Conservation (phyloP, 495 filamentous ascomycete species). For the Podospora bellae-mahoneyi region DNA sequence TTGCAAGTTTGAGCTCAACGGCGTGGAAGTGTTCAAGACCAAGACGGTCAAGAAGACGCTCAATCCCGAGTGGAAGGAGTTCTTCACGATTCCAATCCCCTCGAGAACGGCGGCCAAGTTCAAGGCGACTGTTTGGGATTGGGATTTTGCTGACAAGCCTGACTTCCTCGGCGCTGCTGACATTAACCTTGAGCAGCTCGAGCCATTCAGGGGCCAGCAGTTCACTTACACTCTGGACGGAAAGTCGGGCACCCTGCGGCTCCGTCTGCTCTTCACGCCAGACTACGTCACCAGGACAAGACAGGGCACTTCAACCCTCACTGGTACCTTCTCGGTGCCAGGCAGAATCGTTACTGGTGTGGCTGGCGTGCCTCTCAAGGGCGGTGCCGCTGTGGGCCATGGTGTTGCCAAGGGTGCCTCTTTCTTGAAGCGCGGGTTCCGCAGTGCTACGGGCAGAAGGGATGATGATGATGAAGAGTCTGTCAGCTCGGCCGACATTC, state of each 20-base stretch:
- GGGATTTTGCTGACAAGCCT: conserved; percentile 89
- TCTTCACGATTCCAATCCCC: conserved; percentile 77
- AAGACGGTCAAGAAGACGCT: conserved; percentile 95
- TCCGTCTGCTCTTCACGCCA: conserved; percentile 90
- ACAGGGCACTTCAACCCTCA: conserved; percentile 90
- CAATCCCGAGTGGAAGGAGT: conserved; percentile 92
- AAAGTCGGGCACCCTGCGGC: conserved; percentile 76
- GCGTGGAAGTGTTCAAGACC: conserved; percentile 84
- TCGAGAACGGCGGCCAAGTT: conserved; percentile 85
- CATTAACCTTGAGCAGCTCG: conserved; percentile 79
- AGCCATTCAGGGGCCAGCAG: conserved; percentile 76
- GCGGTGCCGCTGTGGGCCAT: conserved; percentile 72
- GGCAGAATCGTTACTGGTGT: conserved; percentile 80
- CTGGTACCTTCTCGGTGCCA: conserved; percentile 85
- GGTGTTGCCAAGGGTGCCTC: conserved; percentile 84
- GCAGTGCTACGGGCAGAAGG: conserved; percentile 45
- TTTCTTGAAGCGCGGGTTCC: conserved; percentile 78
- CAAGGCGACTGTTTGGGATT: conserved; percentile 82
- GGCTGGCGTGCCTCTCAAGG: conserved; percentile 85
- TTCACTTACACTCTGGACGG: conserved; percentile 76
- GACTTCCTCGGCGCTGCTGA: conserved; percentile 74
- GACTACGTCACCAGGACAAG: conserved; percentile 84
- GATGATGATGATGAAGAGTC: conserved; percentile 50
- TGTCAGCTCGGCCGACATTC: conserved; percentile 39
- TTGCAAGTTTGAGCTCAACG: conserved; percentile 89